These are phyloP conservation scores for Solanum piurae DNA, from an alignment of 257 asterid genomes.

Conservation along the genomic window DNA sequence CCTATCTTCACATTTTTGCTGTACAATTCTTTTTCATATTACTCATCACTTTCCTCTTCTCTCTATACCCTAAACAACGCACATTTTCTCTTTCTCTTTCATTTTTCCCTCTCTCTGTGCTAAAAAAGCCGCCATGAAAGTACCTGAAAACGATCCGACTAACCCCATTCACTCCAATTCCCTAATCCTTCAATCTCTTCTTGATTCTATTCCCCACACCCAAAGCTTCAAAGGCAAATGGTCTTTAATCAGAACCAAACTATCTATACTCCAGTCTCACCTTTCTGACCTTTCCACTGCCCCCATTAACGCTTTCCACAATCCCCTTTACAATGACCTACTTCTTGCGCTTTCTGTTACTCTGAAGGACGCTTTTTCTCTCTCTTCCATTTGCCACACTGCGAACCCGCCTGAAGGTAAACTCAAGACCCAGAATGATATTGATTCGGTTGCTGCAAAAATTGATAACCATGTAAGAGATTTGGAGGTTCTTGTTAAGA, in stretches of 20 bases:
- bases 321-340: constrained; percentile 45
- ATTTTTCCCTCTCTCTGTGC: neutral
- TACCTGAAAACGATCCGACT: constrained; percentile 10
- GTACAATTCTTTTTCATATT: neutral
- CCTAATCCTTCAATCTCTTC: constrained; percentile 33
- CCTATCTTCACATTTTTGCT: neutral
- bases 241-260: constrained; percentile 45
- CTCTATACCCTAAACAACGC: neutral
- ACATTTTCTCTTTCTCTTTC: neutral
- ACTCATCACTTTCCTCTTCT: neutral
- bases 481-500: constrained; percentile 42
- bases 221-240: constrained; percentile 73
- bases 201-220: constrained; percentile 31
- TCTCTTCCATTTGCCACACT: constrained; percentile 41
- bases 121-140: constrained; percentile 41
- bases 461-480: constrained; percentile 60
- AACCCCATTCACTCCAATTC: neutral
- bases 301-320: neutral
- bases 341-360: constrained; percentile 43
- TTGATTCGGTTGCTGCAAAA: constrained; percentile 50
- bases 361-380: constrained; percentile 33
- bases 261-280: constrained; percentile 38
- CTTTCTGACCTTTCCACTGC: constrained; percentile 32
- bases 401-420: constrained; percentile 44
- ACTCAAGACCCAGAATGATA: constrained; percentile 71